phyloP scores from a whole-genome alignment of 139 green algal species.

The Haematococcus lacustris region DNA sequence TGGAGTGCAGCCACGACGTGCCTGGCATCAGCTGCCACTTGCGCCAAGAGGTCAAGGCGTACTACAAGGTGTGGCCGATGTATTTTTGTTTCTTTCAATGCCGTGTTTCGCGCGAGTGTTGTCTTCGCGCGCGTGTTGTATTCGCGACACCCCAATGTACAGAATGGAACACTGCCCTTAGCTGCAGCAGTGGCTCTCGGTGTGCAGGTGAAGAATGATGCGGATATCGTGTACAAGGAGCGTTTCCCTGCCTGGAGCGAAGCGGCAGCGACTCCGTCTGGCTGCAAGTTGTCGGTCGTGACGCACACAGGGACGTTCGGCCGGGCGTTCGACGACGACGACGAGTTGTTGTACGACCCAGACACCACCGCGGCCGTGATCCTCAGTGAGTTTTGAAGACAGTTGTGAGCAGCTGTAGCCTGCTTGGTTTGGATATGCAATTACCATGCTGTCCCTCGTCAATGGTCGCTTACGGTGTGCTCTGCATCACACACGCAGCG shows the following conservation, averaged over 20 bases:
- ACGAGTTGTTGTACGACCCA: slow-evolving; percentile 72
- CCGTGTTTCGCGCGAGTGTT: too few species aligned
- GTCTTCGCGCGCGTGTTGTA: too few species aligned
- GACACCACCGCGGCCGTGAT: slow-evolving; percentile 66
- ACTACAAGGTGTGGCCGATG: slow-evolving; percentile 61
- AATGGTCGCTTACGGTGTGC: not conserved
- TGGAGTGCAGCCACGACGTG: slow-evolving; percentile 43
- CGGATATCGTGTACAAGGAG: slow-evolving; percentile 45
- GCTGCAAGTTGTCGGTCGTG: slow-evolving; percentile 35
- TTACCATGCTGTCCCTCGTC: not conserved
- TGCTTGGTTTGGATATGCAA: not conserved
- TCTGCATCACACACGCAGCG: slow-evolving; percentile 12
- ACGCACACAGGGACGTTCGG: slow-evolving; percentile 36
- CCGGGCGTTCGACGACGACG: slow-evolving; percentile 80
- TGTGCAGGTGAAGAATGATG: slow-evolving; percentile 57
- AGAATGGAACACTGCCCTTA: too few species aligned
- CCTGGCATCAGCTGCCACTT: slow-evolving; percentile 39
- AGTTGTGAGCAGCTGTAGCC: too few species aligned
- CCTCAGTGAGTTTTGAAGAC: slow-evolving; percentile 32
- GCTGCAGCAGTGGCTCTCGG: too few species aligned
- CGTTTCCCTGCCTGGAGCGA: slow-evolving; percentile 48
- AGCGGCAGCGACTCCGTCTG: not conserved
- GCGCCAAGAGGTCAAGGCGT: slow-evolving; percentile 58
- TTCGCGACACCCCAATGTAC: too few species aligned
- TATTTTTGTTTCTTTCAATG: too few species aligned